phyloP scores from a whole-genome alignment of 176 grass and related monocot genomes.

The Oryza meridionalis region DNA sequence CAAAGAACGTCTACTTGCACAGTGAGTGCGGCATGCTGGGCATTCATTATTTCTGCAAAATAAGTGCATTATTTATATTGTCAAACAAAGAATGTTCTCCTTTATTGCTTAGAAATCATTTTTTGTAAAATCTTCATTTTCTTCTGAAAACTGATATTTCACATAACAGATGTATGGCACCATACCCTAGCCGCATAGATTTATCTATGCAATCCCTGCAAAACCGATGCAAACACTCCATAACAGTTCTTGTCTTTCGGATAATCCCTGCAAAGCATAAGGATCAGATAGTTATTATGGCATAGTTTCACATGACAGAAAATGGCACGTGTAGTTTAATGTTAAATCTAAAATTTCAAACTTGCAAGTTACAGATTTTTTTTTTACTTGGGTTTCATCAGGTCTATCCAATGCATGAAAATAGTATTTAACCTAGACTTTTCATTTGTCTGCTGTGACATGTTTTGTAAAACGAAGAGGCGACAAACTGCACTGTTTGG shows the following conservation, averaged over 20 bases:
- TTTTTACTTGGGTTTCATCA: slow-evolving; percentile 11
- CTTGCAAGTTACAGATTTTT: background rate
- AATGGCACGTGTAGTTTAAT: slow-evolving; percentile 12
- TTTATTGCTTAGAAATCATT: slow-evolving; percentile 13
- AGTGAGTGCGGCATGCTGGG: slow-evolving; percentile 85
- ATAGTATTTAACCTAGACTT: background rate
- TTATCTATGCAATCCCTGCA: slow-evolving; percentile 85
- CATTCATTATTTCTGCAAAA: slow-evolving; percentile 88
- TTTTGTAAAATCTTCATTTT: background rate
- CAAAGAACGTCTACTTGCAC: slow-evolving; percentile 86
- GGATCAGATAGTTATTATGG: background rate
- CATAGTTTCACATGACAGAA: slow-evolving; percentile 32
- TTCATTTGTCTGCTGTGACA: background rate
- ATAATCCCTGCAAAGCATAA: slow-evolving; percentile 62
- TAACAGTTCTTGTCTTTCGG: slow-evolving; percentile 77
- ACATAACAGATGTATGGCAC: slow-evolving; percentile 5
- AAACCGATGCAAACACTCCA: slow-evolving; percentile 85
- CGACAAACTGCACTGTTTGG: background rate
- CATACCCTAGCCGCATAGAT: slow-evolving; percentile 88
- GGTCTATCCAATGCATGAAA: background rate
- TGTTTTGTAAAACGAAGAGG: slow-evolving; percentile 11
- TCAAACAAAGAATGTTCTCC: slow-evolving; percentile 10
- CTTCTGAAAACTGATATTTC: background rate
- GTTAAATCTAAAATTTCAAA: slow-evolving; percentile 26
- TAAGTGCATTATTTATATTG: slow-evolving; percentile 18